Evolutionary conservation across 208 protist genomes (phyloP), one percentile per base, ranked within the genome.

Genomic region (Crithidia acanthocephali): DNA sequence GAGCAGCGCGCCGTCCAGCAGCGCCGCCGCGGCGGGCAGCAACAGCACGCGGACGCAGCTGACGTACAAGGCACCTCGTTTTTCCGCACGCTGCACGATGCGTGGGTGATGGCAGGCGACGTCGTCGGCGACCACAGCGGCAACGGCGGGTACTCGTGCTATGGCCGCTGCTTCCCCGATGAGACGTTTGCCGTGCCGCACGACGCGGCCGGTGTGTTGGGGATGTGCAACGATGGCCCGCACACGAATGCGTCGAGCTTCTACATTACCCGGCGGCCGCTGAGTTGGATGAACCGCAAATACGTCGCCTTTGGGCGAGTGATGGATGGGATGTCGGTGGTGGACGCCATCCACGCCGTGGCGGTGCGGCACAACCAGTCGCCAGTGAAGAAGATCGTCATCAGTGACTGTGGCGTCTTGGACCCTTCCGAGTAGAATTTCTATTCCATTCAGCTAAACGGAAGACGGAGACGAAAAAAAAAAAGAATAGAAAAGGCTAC

Each of bases 291-390:
- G 89, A 95, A 98, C 68, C 73, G 83, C 11, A 93, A 92, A 61
- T 98, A 99, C 77, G 94, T 98, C 0, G 97, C 97, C 23, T 98
- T 99, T 81, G 98, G 98, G 13, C 83, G 86, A n/a, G 96, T 98
- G 40, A 90, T 98, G 25, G 90, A 97, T 70, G 96, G 96, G 45
- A 91, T 93, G 81, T 55, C 89, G 16, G 81, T 90, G n/a, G 85
- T 98, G 47, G 79, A 92, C 42, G 82, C 84, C 9, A 94, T 97
- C 40, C 89, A 96, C 67, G 76, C 48, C 7, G 77, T 87, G 42
- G 81, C 85, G 70, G 82, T 88, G 64, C 87, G 87, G 68, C 90
- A 95, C 77, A 97, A 95, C 68, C 93, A 97, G 61, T 60, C 85
- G 1, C 91, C 93, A 6, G 44, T 52, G 22, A 68, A 79, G 68